Evolutionary conservation across 2,329 filamentous ascomycete genomes (phyloP).

Genomic region (Penicillium sp.): DNA sequence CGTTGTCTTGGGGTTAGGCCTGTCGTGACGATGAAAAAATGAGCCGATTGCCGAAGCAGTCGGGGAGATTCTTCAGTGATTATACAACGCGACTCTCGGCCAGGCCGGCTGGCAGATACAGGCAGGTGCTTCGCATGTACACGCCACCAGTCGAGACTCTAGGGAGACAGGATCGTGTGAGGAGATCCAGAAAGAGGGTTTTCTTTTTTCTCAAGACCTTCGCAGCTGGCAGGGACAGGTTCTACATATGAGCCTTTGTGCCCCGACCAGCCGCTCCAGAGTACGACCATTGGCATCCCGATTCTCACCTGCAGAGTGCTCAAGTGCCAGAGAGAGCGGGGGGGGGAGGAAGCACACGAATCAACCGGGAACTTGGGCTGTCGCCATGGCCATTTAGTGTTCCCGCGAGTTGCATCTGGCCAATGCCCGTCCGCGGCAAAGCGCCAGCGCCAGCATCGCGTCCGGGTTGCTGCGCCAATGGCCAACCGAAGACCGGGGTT

Average conservation of each 20-base stretch:
- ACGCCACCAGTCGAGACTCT: constrained; percentile 11
- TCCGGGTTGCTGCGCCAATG: constrained; percentile 25
- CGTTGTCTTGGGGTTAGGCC: no score
- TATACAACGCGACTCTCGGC: constrained; percentile 18
- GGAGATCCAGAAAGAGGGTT: constrained; percentile 10
- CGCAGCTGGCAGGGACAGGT: constrained; percentile 20
- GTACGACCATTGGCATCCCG: constrained; percentile 13
- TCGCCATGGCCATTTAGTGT: constrained; percentile 18
- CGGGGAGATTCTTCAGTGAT: not conserved
- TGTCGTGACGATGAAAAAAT: no score
- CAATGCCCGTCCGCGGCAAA: constrained; percentile 30
- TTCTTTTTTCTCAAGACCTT: constrained; percentile 5
- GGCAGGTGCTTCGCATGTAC: constrained; percentile 27
- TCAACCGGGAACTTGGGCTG: constrained; percentile 18
- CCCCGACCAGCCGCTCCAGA: constrained; percentile 8
- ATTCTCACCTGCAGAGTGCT: not conserved
- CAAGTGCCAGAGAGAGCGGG: constrained; percentile 1
- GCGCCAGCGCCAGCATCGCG: constrained; percentile 26
- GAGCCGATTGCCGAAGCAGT: no score
- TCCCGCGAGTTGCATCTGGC: constrained; percentile 30
- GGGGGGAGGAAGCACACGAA: constrained; percentile 23
- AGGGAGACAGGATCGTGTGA: constrained; percentile 3
- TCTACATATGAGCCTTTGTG: constrained; percentile 27
- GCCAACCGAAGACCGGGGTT: constrained; percentile 13
- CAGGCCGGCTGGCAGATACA: constrained; percentile 35